Evolutionary conservation across 352 stramenopile species (phyloP), one percentile per base, ranked within the genome.

Genomic region (Globisporangium solare): DNA sequence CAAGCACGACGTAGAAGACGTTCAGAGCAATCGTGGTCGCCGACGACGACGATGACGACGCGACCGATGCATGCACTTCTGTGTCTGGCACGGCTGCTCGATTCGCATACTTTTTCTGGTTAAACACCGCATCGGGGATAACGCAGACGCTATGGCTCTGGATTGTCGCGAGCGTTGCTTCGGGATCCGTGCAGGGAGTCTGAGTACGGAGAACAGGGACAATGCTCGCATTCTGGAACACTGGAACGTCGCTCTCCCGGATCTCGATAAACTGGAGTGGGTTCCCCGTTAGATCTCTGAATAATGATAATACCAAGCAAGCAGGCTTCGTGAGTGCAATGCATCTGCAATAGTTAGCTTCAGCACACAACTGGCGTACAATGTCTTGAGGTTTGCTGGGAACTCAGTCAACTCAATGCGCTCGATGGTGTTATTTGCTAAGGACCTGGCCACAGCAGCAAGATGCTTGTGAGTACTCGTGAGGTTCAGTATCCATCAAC

Each of bases 41-140:
- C 1, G 58, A 49, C 17, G 46, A 32, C 3, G 47, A 18, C 6
- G 54, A 32, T 11, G 43, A 37, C 1, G 51, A 51, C 4, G 5
- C 21, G n/a, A 10, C 47, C 6, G 42, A 27, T 3, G 46, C 35
- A n/a, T 20, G 17, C 6, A 51, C 21, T 2, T n/a, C 20, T 0
- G 32, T 60, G n/a, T 58, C 27, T n/a, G 52, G 18, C 13, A n/a
- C 13, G 4, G n/a, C 17, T 3, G 12, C 11, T 47, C 31, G 53
- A 13, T 4, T 20, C 31, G 6, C n/a, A 2, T 20, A 22, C 37
- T 39, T 54, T 39, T 65, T 65, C 18, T 61, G 37, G 8, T 47
- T 47, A 41, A 65, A 65, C 14, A 27, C 46, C 8, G 37, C 21
- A 14, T 65, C 58, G 8, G 58, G 56, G 35, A 65, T 51, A 35